phyloP scores from a whole-genome alignment of 2,329 filamentous ascomycete genomes.

The Pseudocercospora eumusae region DNA sequence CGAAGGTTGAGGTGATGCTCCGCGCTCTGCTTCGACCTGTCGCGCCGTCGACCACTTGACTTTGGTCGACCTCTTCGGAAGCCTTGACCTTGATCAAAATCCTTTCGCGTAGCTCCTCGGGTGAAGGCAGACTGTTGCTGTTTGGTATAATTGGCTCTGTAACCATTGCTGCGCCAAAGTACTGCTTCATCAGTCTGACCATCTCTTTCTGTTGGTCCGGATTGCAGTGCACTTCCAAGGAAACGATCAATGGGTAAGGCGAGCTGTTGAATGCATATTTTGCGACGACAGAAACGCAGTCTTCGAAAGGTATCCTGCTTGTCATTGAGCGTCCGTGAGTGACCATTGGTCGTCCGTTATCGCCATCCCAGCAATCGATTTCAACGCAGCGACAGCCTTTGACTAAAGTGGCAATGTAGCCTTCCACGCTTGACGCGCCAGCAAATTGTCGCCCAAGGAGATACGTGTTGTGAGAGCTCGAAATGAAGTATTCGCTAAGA shows the following conservation, averaged over 20 bases:
- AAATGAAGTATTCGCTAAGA: slow-evolving; percentile 96
- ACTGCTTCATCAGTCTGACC: slow-evolving; percentile 83
- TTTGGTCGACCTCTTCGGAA: slow-evolving; percentile 56
- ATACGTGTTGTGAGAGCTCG: slow-evolving; percentile 98
- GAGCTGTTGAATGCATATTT: slow-evolving; percentile 90
- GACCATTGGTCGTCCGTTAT: slow-evolving; percentile 82
- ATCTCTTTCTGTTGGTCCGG: slow-evolving; percentile 79
- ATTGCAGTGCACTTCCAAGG: slow-evolving; percentile 92
- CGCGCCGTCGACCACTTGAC: slow-evolving; percentile 39
- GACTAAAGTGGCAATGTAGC: slow-evolving; percentile 85
- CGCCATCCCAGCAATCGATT: slow-evolving; percentile 97
- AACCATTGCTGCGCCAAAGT: slow-evolving; percentile 79
- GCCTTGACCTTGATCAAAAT: slow-evolving; percentile 96
- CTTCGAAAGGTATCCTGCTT: slow-evolving; percentile 81
- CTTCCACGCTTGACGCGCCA: slow-evolving; percentile 88
- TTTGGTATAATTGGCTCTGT: slow-evolving; percentile 71
- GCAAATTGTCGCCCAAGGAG: slow-evolving; percentile 86
- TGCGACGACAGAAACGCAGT: slow-evolving; percentile 90
- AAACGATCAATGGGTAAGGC: slow-evolving; percentile 88
- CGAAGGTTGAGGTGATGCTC: slow-evolving; percentile 77
- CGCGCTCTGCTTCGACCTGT: slow-evolving; percentile 50
- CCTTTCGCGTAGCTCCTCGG: slow-evolving; percentile 77
- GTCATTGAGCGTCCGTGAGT: slow-evolving; percentile 90
- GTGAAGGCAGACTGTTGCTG: slow-evolving; percentile 72
- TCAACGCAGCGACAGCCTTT: slow-evolving; percentile 93